Percentiles rank a stretch among this genome's conserved stretches.
These are phyloP conservation scores for Nematocida sp. DNA, from an alignment of 371 early-diverging fungal genomes.

Conservation along the genomic window DNA sequence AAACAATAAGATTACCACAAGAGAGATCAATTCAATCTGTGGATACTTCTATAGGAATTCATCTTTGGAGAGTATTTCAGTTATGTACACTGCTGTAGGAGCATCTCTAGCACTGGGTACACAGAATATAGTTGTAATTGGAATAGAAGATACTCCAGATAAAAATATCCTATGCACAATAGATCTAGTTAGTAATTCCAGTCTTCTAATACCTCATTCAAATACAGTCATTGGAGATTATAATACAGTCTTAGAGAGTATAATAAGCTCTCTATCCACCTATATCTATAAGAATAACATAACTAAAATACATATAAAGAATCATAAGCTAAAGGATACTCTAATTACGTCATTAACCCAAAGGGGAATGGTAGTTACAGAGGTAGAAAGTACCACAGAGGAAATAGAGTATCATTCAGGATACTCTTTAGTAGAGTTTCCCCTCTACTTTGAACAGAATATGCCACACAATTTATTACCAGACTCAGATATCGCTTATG, in stretches of 20 bases:
- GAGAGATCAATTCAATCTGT: conserved; percentile 1
- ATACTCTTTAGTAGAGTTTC: conserved; percentile 14
- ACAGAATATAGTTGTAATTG: conserved; percentile 12
- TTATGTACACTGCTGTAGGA: conserved; percentile 47
- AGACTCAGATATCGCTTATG: conserved; percentile 33
- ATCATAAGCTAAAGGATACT: conserved; percentile 3
- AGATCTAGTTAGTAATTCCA: conserved; percentile 35
- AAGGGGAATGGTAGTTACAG: neutral
- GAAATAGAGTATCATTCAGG: conserved; percentile 11
- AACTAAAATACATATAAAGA: neutral
- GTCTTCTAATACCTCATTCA: conserved; percentile 15
- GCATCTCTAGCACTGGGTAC: conserved; percentile 37
- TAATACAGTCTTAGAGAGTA: neutral
- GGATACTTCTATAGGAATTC: conserved; percentile 21
- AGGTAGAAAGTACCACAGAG: neutral
- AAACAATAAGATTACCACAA: conserved; percentile 14
- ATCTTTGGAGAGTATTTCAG: conserved; percentile 37
- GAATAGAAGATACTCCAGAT: neutral
- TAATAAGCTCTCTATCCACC: neutral
- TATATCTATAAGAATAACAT: conserved; percentile 3
- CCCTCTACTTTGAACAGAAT: conserved; percentile 9
- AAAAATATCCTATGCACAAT: conserved; percentile 9
- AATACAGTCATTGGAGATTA: neutral
- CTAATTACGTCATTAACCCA: neutral
- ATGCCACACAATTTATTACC: conserved; percentile 50